Percentiles rank a stretch among this genome's conserved stretches.
Evolutionary conservation across 257 asterid species (phyloP).

Genomic region (Scutellaria baicalensis): DNA sequence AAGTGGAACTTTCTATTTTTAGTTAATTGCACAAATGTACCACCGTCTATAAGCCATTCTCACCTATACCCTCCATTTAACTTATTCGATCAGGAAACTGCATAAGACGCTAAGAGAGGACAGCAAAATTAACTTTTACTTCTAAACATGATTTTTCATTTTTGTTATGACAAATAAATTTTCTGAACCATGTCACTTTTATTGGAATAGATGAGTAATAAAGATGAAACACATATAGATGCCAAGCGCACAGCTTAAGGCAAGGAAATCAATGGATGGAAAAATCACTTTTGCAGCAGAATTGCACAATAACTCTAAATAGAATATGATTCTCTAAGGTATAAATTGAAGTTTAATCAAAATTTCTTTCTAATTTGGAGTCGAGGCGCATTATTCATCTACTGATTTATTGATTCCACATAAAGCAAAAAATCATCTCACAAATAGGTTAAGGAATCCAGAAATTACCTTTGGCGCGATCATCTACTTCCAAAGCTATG

Average conservation of each 20-base stretch:
- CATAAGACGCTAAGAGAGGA: too few species aligned
- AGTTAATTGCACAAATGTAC: too few species aligned
- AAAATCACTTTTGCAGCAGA: not conserved
- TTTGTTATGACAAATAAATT: too few species aligned
- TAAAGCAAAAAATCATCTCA: not conserved
- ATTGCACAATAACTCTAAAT: not conserved
- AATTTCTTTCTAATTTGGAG: not conserved
- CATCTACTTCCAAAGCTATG: conserved; percentile 88
- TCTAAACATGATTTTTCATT: too few species aligned
- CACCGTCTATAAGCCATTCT: too few species aligned
- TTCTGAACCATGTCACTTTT: too few species aligned
- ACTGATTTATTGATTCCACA: not conserved
- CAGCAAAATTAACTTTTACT: too few species aligned
- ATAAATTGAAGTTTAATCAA: not conserved
- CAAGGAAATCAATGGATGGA: not conserved
- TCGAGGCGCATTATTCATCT: not conserved
- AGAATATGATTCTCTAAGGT: not conserved
- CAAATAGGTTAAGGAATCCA: not conserved
- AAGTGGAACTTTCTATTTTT: too few species aligned
- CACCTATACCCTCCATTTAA: too few species aligned
- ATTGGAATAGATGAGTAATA: not conserved
- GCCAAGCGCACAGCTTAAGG: not conserved
- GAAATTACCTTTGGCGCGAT: conserved; percentile 73
- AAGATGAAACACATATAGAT: too few species aligned
- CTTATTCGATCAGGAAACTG: too few species aligned